phyloP scores from a whole-genome alignment of 2,329 filamentous ascomycete species.

The Zymoseptoria pseudotritici region DNA sequence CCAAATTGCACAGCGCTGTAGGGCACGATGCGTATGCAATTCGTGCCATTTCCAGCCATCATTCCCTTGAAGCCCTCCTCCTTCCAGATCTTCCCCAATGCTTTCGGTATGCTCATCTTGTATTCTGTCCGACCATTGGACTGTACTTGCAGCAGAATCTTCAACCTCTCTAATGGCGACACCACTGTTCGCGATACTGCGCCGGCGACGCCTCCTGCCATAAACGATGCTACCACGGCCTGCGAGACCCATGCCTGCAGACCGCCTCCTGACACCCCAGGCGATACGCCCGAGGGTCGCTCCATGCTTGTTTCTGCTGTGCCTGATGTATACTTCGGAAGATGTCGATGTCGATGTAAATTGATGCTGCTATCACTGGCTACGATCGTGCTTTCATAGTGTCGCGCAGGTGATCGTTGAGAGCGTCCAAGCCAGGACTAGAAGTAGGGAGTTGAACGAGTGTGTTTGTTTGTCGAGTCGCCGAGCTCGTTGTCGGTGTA shows the following conservation, averaged over 20 bases:
- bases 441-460: background rate
- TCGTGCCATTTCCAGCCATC: conserved; percentile 96
- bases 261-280: background rate
- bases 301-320: background rate
- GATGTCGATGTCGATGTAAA: background rate
- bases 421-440: background rate
- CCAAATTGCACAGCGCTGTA: conserved; percentile 98
- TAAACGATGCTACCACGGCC: conserved; percentile 83
- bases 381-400: background rate
- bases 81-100: conserved; percentile 86
- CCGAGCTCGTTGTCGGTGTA: background rate
- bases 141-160: conserved; percentile 97
- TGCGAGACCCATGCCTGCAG: conserved; percentile 53
- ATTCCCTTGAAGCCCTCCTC: conserved; percentile 97
- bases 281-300: background rate
- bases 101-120: conserved; percentile 82
- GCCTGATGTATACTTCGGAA: background rate
- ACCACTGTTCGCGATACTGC: conserved; percentile 97
- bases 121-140: conserved; percentile 86
- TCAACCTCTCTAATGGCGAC: conserved; percentile 87
- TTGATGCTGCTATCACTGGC: background rate
- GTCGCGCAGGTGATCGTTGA: background rate
- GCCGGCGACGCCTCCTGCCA: conserved; percentile 86
- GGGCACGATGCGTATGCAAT: conserved; percentile 95
- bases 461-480: background rate